These are phyloP conservation scores for Trypanosoma grayi DNA, from an alignment of 208 protist genomes.

Conservation along the genomic window DNA sequence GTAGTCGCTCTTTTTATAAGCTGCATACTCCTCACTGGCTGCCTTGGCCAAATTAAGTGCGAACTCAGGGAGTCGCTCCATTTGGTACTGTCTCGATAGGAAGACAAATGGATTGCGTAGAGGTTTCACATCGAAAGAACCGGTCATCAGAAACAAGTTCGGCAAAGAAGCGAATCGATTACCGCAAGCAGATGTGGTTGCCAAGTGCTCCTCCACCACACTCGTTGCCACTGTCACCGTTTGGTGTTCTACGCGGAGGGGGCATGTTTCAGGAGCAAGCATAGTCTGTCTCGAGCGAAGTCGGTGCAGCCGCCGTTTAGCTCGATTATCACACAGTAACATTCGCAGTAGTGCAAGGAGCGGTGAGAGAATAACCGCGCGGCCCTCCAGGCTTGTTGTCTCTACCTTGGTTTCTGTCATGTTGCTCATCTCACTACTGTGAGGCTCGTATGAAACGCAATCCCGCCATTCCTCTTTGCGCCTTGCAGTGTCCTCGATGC, in stretches of 20 bases:
- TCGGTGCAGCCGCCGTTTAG: constrained; percentile 8
- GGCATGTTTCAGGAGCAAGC: not conserved
- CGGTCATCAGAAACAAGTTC: constrained; percentile 19
- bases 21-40: constrained; percentile 22
- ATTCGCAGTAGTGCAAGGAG: constrained; percentile 25
- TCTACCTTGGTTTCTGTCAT: not conserved
- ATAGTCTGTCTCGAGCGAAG: constrained; percentile 2
- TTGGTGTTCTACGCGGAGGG: not conserved
- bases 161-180: not conserved
- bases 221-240: constrained; percentile 9
- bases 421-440: not conserved
- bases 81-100: constrained; percentile 26
- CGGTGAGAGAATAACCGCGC: constrained; percentile 17
- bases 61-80: constrained; percentile 46
- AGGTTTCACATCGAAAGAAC: constrained; percentile 9
- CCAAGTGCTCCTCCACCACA: constrained; percentile 8
- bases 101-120: constrained; percentile 46
- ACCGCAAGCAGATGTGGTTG: not conserved
- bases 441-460: constrained; percentile 21
- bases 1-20: constrained; percentile 9
- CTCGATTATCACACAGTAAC: constrained; percentile 22
- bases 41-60: constrained; percentile 26
- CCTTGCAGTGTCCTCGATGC: constrained; percentile 3
- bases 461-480: constrained; percentile 4
- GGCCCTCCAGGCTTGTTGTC: constrained; percentile 18